Evolutionary conservation across 495 filamentous ascomycete species (phyloP), one percentile per base, ranked within the genome.

Genomic region (Bryoglossum gracile): DNA sequence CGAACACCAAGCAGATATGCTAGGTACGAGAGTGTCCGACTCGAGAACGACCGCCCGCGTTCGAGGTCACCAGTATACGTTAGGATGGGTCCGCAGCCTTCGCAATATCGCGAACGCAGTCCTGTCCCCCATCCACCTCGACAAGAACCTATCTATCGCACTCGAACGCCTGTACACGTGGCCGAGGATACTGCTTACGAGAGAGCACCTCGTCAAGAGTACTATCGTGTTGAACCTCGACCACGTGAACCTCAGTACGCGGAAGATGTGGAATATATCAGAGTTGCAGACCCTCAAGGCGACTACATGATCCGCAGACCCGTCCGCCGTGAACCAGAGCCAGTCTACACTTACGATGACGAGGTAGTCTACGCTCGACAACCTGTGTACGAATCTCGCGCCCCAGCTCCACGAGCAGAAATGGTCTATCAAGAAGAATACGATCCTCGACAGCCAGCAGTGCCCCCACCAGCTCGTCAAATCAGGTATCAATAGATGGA

Each of bases 281-380:
- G 69, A 24, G 68, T 70, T 5, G 61, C 64, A 9, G 70, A 74
- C 50, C 61, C 64, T 3, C 41, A 57, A n/a, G 69, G 66, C 23
- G 64, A 69, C 32, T 75, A 73, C 46, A 65, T 65, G 39, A 67
- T 73, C 46, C 63, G 64, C 8, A 60, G 68, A 44, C 70, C 70
- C 9, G 53, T 69, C n/a, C 65, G 61, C 44, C 36, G 50, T 24
- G 50, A 44, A 46, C 42, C 17, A 8, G 60, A 63, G 33, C 48
- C 61, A 1, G 46, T 55, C 17, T 62, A 64, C 43, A 42, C 49
- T 13, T 43, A 35, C 13, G 58, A 62, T 32, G 52, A 58, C 37
- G 55, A 58, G 13, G 55, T 45, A 4, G 18, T 21, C 18, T 57
- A 55, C 23, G 11, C 41, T 26, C 48, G 53, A 11, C 30, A 48